Conservation (phyloP, 257 asterid species). For the Paulownia fortunei region DNA sequence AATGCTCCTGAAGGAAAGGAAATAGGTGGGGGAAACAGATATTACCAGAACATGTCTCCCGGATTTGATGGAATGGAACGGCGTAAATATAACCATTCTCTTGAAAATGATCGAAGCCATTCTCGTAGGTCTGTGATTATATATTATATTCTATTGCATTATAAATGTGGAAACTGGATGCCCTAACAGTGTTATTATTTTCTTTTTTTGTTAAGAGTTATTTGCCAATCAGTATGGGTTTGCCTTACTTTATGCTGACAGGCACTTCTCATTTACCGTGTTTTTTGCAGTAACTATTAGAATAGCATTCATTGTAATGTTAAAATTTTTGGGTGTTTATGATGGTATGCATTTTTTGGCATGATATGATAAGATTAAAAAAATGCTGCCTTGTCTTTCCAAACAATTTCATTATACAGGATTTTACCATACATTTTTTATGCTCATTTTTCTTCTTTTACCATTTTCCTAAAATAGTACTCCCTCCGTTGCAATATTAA, state of each 20-base stretch:
- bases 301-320: conserved; percentile 13
- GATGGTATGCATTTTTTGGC: background rate
- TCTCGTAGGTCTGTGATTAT: conserved; percentile 58
- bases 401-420: conserved; percentile 10
- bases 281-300: conserved; percentile 4
- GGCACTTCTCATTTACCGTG: background rate
- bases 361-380: conserved; percentile 17
- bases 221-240: background rate
- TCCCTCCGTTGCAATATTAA: background rate
- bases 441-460: conserved; percentile 2
- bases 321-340: background rate
- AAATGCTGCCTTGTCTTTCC: conserved; percentile 3
- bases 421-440: background rate
- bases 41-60: conserved; percentile 58
- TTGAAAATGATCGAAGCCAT: conserved; percentile 48
- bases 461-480: background rate
- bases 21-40: conserved; percentile 45
- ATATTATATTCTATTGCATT: conserved; percentile 2
- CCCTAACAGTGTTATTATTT: background rate
- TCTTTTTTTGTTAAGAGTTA: background rate
- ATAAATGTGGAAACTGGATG: conserved; percentile 20
- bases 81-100: conserved; percentile 45
- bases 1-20: conserved; percentile 53
- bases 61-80: conserved; percentile 56
- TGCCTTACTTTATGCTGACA: conserved; percentile 25